phyloP scores from a whole-genome alignment of 805 yeast genomes.

The Isabelozyma gotoi region DNA sequence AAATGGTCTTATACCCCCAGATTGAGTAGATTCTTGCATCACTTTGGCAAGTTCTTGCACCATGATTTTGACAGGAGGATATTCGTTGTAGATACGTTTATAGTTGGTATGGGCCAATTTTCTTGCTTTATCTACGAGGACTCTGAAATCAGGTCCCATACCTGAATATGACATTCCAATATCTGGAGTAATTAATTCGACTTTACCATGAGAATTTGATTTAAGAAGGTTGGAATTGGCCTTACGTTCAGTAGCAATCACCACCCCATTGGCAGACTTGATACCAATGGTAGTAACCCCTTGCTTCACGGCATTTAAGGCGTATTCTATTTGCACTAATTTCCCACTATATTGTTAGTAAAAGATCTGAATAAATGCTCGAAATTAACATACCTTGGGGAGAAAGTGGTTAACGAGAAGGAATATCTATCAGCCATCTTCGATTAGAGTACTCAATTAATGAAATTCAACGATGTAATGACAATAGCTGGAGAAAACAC shows the following conservation, averaged over 20 bases:
- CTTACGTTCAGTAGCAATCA: constrained; percentile 94
- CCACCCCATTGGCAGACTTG: constrained; percentile 91
- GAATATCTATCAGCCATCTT: constrained; percentile 97
- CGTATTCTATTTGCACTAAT: constrained; percentile 96
- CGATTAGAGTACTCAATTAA: background rate
- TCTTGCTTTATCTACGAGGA: constrained; percentile 89
- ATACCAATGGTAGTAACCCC: constrained; percentile 97
- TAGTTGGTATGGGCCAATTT: constrained; percentile 90
- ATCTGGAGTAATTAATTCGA: constrained; percentile 85
- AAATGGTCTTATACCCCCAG: constrained; percentile 98
- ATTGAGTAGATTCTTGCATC: constrained; percentile 98
- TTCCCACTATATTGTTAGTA: constrained; percentile 69
- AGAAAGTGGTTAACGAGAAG: constrained; percentile 93
- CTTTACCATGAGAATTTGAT: constrained; percentile 71
- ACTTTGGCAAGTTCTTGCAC: constrained; percentile 94
- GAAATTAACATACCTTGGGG: constrained; percentile 75
- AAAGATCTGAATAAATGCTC: background rate
- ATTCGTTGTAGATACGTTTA: constrained; percentile 91
- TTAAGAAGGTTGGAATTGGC: constrained; percentile 76
- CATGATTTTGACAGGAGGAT: constrained; percentile 92
- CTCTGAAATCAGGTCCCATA: constrained; percentile 98
- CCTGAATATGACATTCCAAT: constrained; percentile 97
- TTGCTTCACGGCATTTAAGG: constrained; percentile 94
- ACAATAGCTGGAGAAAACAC: background rate
- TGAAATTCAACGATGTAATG: background rate